Conservation (phyloP, 2,329 filamentous ascomycete species). For the Epicoccum sorghinum region DNA sequence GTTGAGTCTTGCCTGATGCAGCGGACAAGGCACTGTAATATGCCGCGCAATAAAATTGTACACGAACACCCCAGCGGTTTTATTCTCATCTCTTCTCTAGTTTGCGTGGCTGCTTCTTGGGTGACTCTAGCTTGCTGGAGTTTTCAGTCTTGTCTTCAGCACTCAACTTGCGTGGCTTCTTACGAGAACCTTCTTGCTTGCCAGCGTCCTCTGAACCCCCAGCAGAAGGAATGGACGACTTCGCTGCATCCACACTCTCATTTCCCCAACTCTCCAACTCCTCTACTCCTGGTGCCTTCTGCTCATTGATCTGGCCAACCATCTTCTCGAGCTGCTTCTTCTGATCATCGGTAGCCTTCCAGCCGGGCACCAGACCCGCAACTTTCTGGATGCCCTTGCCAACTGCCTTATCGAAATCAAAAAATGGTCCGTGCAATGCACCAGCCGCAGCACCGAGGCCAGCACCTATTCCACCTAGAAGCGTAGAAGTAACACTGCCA, state of each 20-base stretch:
- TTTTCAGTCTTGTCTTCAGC: neutral
- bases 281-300: constrained; percentile 22
- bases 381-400: constrained; percentile 27
- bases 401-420: constrained; percentile 20
- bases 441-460: constrained; percentile 26
- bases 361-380: constrained; percentile 20
- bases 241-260: constrained; percentile 19
- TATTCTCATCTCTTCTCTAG: constrained; percentile 17
- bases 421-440: constrained; percentile 22
- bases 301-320: constrained; percentile 24
- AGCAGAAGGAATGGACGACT: constrained; percentile 14
- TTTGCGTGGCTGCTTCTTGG: constrained; percentile 20
- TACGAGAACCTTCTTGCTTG: constrained; percentile 11
- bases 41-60: no score
- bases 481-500: constrained; percentile 27
- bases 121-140: neutral
- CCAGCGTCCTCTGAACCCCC: neutral
- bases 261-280: constrained; percentile 24
- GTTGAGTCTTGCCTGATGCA: no score
- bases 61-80: neutral
- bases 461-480: constrained; percentile 28
- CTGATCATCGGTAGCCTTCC: constrained; percentile 26
- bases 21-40: no score
- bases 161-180: constrained; percentile 27
- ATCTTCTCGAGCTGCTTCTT: constrained; percentile 29